Conservation (phyloP, 2,329 filamentous ascomycete genomes). For the Fusarium concolor region DNA sequence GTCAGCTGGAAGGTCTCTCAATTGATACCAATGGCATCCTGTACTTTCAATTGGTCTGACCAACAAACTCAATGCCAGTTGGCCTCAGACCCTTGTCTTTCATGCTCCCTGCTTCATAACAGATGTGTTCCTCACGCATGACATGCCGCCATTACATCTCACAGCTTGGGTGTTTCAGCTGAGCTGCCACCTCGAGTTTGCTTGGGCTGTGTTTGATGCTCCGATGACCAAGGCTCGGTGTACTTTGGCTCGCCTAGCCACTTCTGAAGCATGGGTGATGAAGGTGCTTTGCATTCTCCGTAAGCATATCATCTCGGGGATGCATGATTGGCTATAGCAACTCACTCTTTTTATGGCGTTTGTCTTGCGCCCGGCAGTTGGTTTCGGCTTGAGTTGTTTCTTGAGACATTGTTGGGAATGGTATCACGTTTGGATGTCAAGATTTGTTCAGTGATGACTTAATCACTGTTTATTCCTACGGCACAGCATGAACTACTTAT, state of each 20-base stretch:
- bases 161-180: background rate
- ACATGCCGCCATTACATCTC: background rate
- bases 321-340: rapidly evolving
- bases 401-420: background rate
- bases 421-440: background rate
- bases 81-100: too few relatives aligned
- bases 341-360: background rate
- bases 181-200: background rate
- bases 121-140: too few relatives aligned
- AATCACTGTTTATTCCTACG: too few relatives aligned
- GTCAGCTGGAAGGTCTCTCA: too few relatives aligned
- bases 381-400: background rate
- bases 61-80: too few relatives aligned
- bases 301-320: rapidly evolving
- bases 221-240: background rate
- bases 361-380: background rate
- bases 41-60: too few relatives aligned
- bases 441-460: too few relatives aligned
- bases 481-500: background rate
- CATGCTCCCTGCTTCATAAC: too few relatives aligned
- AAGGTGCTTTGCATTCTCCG: rapidly evolving
- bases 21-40: too few relatives aligned
- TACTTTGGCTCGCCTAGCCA: background rate
- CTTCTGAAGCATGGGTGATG: background rate
- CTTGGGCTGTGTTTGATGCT: background rate